phyloP scores from a whole-genome alignment of 345 rosid species.

The Abelmoschus esculentus region DNA sequence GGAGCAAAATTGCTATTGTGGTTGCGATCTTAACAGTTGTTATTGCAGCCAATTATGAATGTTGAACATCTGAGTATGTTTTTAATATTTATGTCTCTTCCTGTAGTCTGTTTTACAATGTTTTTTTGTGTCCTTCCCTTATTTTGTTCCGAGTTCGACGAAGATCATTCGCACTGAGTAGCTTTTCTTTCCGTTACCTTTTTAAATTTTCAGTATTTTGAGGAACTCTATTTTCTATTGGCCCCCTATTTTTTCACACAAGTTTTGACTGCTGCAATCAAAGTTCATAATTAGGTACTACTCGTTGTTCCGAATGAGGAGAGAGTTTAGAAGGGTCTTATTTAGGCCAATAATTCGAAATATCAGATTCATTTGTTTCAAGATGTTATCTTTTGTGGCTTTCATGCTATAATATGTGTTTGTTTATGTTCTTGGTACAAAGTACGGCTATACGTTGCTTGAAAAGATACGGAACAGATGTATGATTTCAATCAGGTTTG shows the following conservation, averaged over 20 bases:
- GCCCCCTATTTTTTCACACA: background rate
- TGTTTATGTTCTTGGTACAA: background rate
- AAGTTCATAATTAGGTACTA: background rate
- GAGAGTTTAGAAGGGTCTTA: background rate
- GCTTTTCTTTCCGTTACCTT: background rate
- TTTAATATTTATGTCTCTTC: background rate
- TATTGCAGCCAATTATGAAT: background rate
- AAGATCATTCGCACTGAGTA: background rate
- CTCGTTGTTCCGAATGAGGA: background rate
- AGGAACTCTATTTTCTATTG: background rate
- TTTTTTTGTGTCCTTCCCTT: background rate
- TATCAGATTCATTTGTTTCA: background rate
- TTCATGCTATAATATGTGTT: background rate
- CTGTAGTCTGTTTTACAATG: background rate
- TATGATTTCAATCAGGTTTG: constrained; percentile 2
- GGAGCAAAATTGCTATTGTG: background rate
- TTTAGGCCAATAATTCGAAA: background rate
- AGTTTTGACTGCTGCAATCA: background rate
- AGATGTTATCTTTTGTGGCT: background rate
- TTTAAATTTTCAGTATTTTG: background rate
- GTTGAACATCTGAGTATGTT: background rate
- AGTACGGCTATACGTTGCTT: background rate
- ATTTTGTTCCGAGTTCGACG: background rate
- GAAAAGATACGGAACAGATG: background rate
- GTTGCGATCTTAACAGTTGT: background rate